These are phyloP conservation scores for Komagataella populi DNA, from an alignment of 805 yeast species.

Conservation along the genomic window DNA sequence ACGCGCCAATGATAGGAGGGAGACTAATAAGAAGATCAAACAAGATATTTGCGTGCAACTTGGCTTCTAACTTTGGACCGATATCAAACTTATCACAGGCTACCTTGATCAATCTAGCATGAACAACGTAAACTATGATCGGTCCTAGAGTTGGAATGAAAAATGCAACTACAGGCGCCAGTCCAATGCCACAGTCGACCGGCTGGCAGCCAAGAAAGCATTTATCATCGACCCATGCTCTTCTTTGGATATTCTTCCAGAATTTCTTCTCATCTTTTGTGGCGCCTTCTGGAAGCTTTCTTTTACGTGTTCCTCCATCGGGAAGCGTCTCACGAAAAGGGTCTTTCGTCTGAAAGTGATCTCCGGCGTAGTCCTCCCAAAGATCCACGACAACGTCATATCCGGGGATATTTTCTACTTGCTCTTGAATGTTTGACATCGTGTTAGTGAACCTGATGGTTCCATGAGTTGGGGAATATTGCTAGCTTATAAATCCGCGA, in stretches of 20 bases:
- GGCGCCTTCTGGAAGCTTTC: slow-evolving; percentile 46
- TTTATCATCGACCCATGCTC: slow-evolving; percentile 82
- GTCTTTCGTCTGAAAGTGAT: slow-evolving; percentile 46
- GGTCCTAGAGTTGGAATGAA: slow-evolving; percentile 78
- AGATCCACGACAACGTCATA: slow-evolving; percentile 38
- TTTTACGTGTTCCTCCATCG: slow-evolving; percentile 39
- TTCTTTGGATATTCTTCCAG: slow-evolving; percentile 62
- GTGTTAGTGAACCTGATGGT: background rate
- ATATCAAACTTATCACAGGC: slow-evolving; percentile 45
- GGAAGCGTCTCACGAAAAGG: slow-evolving; percentile 44
- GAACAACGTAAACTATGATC: slow-evolving; percentile 62
- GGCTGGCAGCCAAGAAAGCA: slow-evolving; percentile 74
- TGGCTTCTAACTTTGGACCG: slow-evolving; percentile 46
- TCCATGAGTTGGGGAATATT: background rate
- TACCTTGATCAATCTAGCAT: slow-evolving; percentile 46
- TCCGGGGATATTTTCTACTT: slow-evolving; percentile 42
- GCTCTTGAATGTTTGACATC: slow-evolving; percentile 5
- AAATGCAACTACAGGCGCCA: slow-evolving; percentile 59
- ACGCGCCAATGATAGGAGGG: slow-evolving; percentile 69
- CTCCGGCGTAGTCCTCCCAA: slow-evolving; percentile 57
- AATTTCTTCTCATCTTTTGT: slow-evolving; percentile 44
- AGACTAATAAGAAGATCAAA: slow-evolving; percentile 64
- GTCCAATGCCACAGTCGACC: slow-evolving; percentile 63
- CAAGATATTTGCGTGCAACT: slow-evolving; percentile 64
- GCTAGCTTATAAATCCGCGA: background rate